Percentiles rank a stretch among this genome's conserved stretches.
Conservation (phyloP, 2,329 filamentous ascomycete genomes). For the Aureobasidium leucospermi region DNA sequence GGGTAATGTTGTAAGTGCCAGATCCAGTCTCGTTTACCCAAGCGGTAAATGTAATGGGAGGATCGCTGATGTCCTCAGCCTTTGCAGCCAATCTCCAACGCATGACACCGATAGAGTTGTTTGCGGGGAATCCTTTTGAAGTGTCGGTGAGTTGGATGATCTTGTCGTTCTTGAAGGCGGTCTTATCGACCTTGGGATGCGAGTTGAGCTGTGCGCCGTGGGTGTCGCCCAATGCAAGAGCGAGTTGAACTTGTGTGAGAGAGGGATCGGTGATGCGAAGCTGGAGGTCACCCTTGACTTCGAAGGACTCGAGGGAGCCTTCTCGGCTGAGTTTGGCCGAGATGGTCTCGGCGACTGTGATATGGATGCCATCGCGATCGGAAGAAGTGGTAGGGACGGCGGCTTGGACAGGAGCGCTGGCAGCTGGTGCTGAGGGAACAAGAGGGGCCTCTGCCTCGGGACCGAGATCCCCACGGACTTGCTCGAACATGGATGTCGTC, state of each 20-base stretch:
- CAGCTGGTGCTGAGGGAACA: conserved; percentile 47
- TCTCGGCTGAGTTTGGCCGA: conserved; percentile 83
- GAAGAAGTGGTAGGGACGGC: conserved; percentile 48
- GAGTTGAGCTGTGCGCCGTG: conserved; percentile 88
- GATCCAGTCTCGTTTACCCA: conserved; percentile 88
- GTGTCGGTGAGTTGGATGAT: conserved; percentile 84
- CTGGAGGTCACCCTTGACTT: conserved; percentile 86
- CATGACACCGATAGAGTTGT: conserved; percentile 87
- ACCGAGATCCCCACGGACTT: conserved; percentile 86
- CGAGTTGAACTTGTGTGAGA: conserved; percentile 86
- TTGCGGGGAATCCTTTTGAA: conserved; percentile 83
- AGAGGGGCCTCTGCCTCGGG: conserved; percentile 71
- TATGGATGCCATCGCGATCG: conserved; percentile 69
- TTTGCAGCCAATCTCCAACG: conserved; percentile 85
- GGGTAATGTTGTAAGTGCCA: conserved; percentile 78
- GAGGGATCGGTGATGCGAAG: conserved; percentile 82
- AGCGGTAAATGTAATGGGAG: conserved; percentile 92
- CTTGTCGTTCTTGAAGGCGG: conserved; percentile 73
- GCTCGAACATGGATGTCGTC: conserved; percentile 94
- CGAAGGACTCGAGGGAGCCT: conserved; percentile 75
- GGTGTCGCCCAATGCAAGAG: conserved; percentile 65
- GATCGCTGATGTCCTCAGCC: conserved; percentile 67
- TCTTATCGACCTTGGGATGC: conserved; percentile 92
- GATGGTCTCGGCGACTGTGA: conserved; percentile 85
- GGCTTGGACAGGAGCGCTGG: conserved; percentile 42